These are phyloP conservation scores for Caloboletus inedulis DNA, from an alignment of 1,284 basidiomycete species.

Conservation along the genomic window DNA sequence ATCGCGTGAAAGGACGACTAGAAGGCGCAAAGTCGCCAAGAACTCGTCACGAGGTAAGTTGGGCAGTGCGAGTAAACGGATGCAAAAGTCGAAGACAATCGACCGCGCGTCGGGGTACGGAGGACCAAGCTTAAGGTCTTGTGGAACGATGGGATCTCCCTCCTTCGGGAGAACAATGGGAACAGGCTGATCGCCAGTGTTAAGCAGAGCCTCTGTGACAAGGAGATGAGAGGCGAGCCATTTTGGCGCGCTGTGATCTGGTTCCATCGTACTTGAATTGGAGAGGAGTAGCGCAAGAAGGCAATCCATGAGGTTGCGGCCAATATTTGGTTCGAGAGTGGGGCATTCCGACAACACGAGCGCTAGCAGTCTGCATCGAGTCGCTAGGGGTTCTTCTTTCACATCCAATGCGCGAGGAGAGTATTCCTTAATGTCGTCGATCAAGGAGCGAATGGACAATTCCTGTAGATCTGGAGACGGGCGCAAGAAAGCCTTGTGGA, in stretches of 20 bases:
- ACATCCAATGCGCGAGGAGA: conserved; percentile 62
- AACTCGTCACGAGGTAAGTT: conserved; percentile 74
- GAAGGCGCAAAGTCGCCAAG: conserved; percentile 72
- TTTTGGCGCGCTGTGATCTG: conserved; percentile 57
- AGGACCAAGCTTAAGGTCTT: conserved; percentile 57
- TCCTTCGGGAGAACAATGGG: conserved; percentile 63
- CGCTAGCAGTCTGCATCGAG: conserved; percentile 83
- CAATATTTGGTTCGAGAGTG: conserved; percentile 49
- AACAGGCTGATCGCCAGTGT: conserved; percentile 69
- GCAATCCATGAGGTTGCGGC: conserved; percentile 58
- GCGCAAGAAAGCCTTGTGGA: conserved; percentile 76
- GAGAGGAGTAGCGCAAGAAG: conserved; percentile 65
- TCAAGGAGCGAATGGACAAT: conserved; percentile 59
- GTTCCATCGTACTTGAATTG: conserved; percentile 47
- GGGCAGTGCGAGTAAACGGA: conserved; percentile 62
- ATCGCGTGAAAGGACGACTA: conserved; percentile 80
- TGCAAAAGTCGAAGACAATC: conserved; percentile 70
- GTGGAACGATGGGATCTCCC: conserved; percentile 54
- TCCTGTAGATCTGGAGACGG: conserved; percentile 57
- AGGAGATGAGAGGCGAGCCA: conserved; percentile 86
- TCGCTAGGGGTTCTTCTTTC: conserved; percentile 71
- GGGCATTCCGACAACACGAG: conserved; percentile 77
- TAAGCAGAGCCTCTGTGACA: conserved; percentile 79
- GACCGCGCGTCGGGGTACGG: conserved; percentile 57
- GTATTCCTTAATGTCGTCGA: conserved; percentile 72